These are phyloP conservation scores for Sporisorium scitamineum DNA, from an alignment of 1,284 basidiomycete species.

Conservation along the genomic window DNA sequence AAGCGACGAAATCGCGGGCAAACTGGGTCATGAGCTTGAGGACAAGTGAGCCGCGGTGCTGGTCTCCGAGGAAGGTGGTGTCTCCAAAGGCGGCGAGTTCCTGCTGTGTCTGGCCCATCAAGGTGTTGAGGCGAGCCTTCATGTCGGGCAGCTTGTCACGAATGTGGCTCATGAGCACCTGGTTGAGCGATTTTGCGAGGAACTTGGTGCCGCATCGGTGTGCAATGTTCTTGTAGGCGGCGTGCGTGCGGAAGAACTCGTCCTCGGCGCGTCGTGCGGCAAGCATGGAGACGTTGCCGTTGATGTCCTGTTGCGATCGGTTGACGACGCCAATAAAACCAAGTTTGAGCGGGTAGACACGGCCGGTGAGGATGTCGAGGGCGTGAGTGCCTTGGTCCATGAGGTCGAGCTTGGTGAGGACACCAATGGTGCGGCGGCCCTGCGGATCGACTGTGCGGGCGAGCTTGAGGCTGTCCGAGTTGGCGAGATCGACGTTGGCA, in stretches of 20 bases:
- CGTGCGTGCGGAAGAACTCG: conserved; percentile 91
- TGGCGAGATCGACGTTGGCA: conserved; percentile 97
- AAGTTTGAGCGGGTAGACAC: conserved; percentile 95
- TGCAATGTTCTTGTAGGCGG: conserved; percentile 93
- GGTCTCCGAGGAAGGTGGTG: conserved; percentile 89
- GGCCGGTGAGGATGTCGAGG: conserved; percentile 92
- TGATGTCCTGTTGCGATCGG: conserved; percentile 97
- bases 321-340: conserved; percentile 99
- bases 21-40: conserved; percentile 97
- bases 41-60: conserved; percentile 76
- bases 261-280: conserved; percentile 87
- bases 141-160: conserved; percentile 98
- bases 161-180: conserved; percentile 96
- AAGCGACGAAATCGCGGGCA: conserved; percentile 94
- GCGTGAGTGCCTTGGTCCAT: conserved; percentile 99
- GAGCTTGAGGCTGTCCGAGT: conserved; percentile 96
- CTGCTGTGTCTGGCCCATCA: conserved; percentile 99
- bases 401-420: conserved; percentile 95
- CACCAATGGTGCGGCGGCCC: conserved; percentile 93
- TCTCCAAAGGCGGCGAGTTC: conserved; percentile 97
- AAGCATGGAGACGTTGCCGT: conserved; percentile 83
- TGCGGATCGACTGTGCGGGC: conserved; percentile 95
- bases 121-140: conserved; percentile 97
- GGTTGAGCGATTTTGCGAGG: conserved; percentile 92
- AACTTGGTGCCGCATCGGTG: conserved; percentile 97